Evolutionary conservation across 2,329 filamentous ascomycete genomes (phyloP).

Genomic region (Alternaria viburni): DNA sequence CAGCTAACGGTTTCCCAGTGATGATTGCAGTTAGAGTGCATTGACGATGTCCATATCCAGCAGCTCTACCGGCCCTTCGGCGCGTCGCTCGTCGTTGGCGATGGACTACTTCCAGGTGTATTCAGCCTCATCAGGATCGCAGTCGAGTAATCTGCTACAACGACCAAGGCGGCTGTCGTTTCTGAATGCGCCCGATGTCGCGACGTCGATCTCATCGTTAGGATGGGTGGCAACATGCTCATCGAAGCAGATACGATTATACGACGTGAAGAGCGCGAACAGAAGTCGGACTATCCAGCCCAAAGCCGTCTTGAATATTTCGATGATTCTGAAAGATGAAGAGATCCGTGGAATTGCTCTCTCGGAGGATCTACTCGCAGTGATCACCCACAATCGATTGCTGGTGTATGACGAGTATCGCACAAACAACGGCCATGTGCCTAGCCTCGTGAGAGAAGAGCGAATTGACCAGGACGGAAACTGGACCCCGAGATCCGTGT

Average conservation of each 20-base stretch:
- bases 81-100: slow-evolving; percentile 2
- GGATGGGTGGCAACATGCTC: slow-evolving; percentile 23
- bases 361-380: slow-evolving; percentile 27
- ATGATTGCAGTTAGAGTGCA: background rate
- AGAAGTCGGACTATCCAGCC: slow-evolving; percentile 2
- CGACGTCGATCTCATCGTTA: slow-evolving; percentile 23
- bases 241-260: slow-evolving; percentile 20
- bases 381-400: slow-evolving; percentile 27
- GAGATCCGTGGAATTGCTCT: slow-evolving; percentile 23
- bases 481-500: slow-evolving; percentile 26
- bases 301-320: background rate
- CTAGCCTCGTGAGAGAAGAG: slow-evolving; percentile 6
- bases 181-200: slow-evolving; percentile 10
- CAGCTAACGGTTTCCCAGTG: background rate
- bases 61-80: slow-evolving; percentile 1
- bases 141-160: slow-evolving; percentile 12
- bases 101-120: slow-evolving; percentile 9
- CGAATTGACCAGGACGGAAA: slow-evolving; percentile 13
- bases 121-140: slow-evolving; percentile 10
- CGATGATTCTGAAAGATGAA: slow-evolving; percentile 8
- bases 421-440: background rate
- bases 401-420: slow-evolving; percentile 27
- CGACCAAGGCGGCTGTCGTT: slow-evolving; percentile 3
- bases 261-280: slow-evolving; percentile 13
- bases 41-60: slow-evolving; percentile 11